These are phyloP conservation scores for Metschnikowia continentalis DNA, from an alignment of 805 yeast species.

Conservation along the genomic window DNA sequence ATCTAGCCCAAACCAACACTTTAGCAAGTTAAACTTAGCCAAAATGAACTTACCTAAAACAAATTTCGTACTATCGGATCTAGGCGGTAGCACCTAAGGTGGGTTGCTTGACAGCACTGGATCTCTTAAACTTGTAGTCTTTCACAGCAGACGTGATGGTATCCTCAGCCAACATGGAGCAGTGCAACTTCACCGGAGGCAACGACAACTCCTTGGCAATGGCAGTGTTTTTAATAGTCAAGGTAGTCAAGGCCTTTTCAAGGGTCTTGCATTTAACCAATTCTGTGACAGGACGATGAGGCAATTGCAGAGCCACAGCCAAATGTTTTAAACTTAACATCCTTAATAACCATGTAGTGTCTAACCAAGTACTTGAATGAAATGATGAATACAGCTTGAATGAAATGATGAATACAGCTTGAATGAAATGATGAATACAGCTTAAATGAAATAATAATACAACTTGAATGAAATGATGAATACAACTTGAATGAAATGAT, in stretches of 20 bases:
- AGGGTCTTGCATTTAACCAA: conserved; percentile 90
- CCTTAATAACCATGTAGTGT: conserved; percentile 37
- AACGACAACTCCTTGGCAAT: conserved; percentile 91
- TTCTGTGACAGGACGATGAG: conserved; percentile 91
- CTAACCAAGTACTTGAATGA: too few relatives aligned
- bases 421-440: too few relatives aligned
- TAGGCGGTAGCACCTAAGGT: conserved; percentile 46
- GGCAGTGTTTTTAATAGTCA: conserved; percentile 83
- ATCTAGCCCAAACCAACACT: neutral
- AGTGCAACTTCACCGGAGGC: conserved; percentile 96
- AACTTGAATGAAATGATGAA: too few relatives aligned
- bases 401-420: too few relatives aligned
- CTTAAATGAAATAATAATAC: too few relatives aligned
- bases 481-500: too few relatives aligned
- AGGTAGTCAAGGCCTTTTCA: conserved; percentile 95
- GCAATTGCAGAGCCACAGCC: conserved; percentile 99
- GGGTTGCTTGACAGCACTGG: conserved; percentile 35
- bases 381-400: too few relatives aligned
- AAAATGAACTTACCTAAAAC: neutral
- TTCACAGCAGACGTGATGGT: conserved; percentile 96
- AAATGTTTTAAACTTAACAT: conserved; percentile 96
- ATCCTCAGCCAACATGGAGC: conserved; percentile 98
- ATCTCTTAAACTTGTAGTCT: conserved; percentile 86
- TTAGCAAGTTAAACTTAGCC: too few relatives aligned
- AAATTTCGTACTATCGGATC: neutral